Conservation (phyloP, 495 filamentous ascomycete species). For the Aspergillus diversus region DNA sequence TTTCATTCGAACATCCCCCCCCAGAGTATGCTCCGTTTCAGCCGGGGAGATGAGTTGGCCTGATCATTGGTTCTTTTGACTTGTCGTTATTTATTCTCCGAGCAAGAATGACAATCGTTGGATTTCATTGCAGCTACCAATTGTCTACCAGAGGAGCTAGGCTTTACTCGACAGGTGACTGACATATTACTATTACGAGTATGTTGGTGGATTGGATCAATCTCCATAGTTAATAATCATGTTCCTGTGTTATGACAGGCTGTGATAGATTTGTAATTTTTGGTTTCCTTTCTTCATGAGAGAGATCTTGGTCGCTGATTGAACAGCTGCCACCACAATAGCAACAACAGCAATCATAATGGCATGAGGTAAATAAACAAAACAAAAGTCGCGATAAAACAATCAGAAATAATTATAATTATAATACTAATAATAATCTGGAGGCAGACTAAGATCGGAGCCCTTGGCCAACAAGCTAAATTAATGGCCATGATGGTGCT, state of each 20-base stretch:
- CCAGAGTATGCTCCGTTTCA: background rate
- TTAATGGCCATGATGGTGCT: constrained; percentile 7
- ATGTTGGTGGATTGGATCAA: background rate
- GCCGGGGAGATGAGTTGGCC: background rate
- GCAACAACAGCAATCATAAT: background rate
- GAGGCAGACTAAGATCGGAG: background rate
- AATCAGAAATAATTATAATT: constrained; percentile 5
- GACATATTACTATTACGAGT: background rate
- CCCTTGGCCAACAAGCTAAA: background rate
- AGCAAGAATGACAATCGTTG: background rate
- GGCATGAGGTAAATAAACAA: background rate
- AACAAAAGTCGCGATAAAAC: background rate
- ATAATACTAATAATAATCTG: background rate
- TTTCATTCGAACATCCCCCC: too few species aligned
- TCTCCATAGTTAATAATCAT: background rate
- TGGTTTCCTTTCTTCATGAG: background rate
- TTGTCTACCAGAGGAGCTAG: background rate
- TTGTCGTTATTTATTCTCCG: constrained; percentile 1
- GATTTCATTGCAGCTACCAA: background rate
- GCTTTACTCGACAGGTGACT: background rate
- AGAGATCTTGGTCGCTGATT: background rate
- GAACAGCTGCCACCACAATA: too few species aligned
- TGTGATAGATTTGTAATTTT: background rate
- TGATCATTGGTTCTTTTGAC: background rate
- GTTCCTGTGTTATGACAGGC: background rate